Evolutionary conservation across 352 stramenopile species (phyloP).

Genomic region (Phytophthora pinifolia): DNA sequence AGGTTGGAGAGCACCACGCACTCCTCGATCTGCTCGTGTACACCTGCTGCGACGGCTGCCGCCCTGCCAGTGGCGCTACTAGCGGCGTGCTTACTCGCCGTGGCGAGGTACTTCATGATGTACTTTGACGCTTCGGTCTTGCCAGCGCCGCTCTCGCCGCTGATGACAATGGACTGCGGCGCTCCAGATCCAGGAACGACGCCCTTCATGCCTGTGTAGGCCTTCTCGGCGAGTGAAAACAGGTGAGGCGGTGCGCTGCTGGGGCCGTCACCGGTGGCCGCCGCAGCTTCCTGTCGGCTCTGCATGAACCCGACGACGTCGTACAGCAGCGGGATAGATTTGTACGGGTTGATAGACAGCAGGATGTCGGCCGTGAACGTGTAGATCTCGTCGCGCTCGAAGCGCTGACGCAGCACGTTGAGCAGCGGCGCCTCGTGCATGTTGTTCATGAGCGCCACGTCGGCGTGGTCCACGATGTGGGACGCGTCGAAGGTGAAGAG

Average conservation of each 20-base stretch:
- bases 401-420: constrained; percentile 76
- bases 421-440: constrained; percentile 88
- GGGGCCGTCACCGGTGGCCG: constrained; percentile 21
- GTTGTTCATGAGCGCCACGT: constrained; percentile 90
- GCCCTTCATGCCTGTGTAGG: constrained; percentile 73
- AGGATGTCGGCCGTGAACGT: constrained; percentile 87
- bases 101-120: constrained; percentile 87
- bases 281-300: constrained; percentile 33
- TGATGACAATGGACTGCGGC: constrained; percentile 94
- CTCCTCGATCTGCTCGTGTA: constrained; percentile 82
- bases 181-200: constrained; percentile 46
- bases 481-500: constrained; percentile 82
- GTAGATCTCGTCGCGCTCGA: constrained; percentile 81
- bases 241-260: constrained; percentile 59
- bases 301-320: constrained; percentile 80
- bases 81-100: constrained; percentile 61
- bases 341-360: constrained; percentile 87
- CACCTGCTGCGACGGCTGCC: constrained; percentile 18
- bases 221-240: constrained; percentile 81
- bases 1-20: constrained; percentile 82
- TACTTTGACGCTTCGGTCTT: constrained; percentile 96
- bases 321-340: constrained; percentile 82
- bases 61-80: constrained; percentile 11
- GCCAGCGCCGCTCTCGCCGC: constrained; percentile 90
- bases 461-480: constrained; percentile 82